Base-by-base conservation (phyloP, 1,284 basidiomycete species). In the Austropuccinia psidii region DNA sequence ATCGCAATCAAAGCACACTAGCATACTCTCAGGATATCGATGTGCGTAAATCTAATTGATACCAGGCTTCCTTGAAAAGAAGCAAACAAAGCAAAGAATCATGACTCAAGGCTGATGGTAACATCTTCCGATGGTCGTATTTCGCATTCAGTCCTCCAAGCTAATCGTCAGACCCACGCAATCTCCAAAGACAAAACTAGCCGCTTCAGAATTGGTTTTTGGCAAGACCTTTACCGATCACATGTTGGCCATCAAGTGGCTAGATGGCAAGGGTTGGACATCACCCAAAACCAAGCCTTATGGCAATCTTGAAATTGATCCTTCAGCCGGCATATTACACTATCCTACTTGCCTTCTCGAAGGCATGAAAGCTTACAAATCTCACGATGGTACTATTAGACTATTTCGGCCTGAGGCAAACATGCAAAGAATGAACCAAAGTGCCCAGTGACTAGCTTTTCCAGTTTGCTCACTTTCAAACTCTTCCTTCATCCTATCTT, bases 371-470 rank as follows among this genome's bases (percentile, higher is more conserved):
- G 95, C 94, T 0, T 98, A 98, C 83, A 85, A 89, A 73, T 88
- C 90, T 77, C 83, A 86, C 64, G 84, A 88, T 58, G 93, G 90
- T 27, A 87, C 86, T 64, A 86, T 96, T 17, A 88, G 91, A 15
- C 83, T 98, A 75, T 99, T 98, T 85, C 85, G 96, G 65, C 96
- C 96, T 0, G 93, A 98, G 80, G 95, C 94, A 79, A 98, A 98
- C 84, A 98, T 98, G 94, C 84, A 84, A 35, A 85, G 91, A 27
- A 85, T 93, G 80, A 83, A 84, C 31, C 82, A 83, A 4, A 91
- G 89, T 76, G 91, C 91, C 19, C 76, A 76, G 6, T 75, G 80
- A 27, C 83, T 92, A 74, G 89, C 90, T 29, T 81, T 93, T 55
- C 91, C 91, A 7, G 90, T 90, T 76, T 76, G 87, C 81, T 17